Evolutionary conservation across 768 basidiomycete species (phyloP), one percentile per base, ranked within the genome.

Genomic region (Austroboletus festivus): DNA sequence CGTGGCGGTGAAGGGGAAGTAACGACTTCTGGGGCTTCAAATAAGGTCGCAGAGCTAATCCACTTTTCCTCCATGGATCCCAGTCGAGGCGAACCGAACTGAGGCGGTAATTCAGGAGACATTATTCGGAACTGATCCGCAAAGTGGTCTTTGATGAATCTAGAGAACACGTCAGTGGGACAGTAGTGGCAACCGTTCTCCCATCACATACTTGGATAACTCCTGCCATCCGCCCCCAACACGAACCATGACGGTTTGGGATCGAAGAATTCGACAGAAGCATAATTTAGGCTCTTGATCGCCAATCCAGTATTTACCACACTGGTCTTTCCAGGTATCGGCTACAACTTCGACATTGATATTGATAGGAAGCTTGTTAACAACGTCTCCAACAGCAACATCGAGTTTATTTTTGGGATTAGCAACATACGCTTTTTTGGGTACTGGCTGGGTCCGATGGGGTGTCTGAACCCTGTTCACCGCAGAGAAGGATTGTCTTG

Each of bases 221-320:
- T 95, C 93, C 47, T 81, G 73, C 93, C 93, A 97, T 16, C 94
- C 94, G 30, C 94, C 94, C 22, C 93, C 93, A 13, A 96, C 91
- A 50, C 93, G 81, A 38, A 97, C 93, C 93, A 96, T 96, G 53
- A 95, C 93, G 0, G 89, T 93, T 59, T 92, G 88, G 1, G 88
- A 92, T 11, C 92, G 83, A 22, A 95, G 70, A 39, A 95, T 95
- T 22, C 93, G 80, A 65, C 92, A 93, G 66, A 93, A 95, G 66
- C 91, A 94, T 26, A 95, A 73, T 65, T 84, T 92, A 6, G 91
- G 82, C 44, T 94, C 90, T 56, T 90, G 82, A 55, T 91, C 85
- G 13, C 94, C 94, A 56, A 95, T 96, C 93, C 91, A 95, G 61
- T 94, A 93, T 61, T 93, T 93, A 18, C 93, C 93, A 52, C 91